Percentiles rank a stretch among this genome's conserved stretches.
Evolutionary conservation across 139 green algal species (phyloP).

Genomic region (Picochlorum sp.): DNA sequence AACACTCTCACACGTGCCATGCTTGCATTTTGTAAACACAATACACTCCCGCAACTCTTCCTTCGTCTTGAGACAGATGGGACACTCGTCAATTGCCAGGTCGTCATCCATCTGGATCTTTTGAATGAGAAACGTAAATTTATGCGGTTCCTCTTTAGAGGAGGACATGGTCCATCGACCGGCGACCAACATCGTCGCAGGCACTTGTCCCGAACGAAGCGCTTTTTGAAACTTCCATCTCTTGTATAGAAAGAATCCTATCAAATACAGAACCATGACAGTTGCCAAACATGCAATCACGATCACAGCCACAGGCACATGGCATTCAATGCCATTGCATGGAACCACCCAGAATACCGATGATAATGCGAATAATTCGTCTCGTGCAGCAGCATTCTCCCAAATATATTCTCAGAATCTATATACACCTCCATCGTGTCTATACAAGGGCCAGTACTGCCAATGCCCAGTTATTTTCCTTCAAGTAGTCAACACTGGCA

Average conservation of each 20-base stretch:
- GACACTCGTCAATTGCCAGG: background rate
- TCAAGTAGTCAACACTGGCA: too few relatives aligned
- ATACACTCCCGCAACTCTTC: background rate
- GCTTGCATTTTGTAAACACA: slow-evolving; percentile 8
- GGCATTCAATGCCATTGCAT: slow-evolving; percentile 2
- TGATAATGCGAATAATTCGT: background rate
- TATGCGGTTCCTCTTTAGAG: background rate
- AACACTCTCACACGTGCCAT: slow-evolving; percentile 5
- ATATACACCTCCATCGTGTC: too few relatives aligned
- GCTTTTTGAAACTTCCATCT: slow-evolving; percentile 4
- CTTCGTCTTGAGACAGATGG: slow-evolving; percentile 3
- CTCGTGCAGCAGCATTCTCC: background rate
- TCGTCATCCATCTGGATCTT: background rate
- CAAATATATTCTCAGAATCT: too few relatives aligned
- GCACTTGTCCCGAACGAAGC: background rate
- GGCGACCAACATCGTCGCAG: slow-evolving; percentile 1
- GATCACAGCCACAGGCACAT: background rate
- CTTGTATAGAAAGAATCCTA: slow-evolving; percentile 1
- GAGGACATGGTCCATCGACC: background rate
- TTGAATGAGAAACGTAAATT: background rate
- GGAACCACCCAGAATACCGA: background rate
- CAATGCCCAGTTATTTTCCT: too few relatives aligned
- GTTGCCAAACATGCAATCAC: background rate
- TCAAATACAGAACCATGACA: background rate
- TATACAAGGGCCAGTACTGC: too few relatives aligned